A percentile compares a stretch with the other conserved stretches of the same genome.
Evolutionary conservation across 2,329 filamentous ascomycete species (phyloP).

Genomic region (Fonsecaea pedrosoi): DNA sequence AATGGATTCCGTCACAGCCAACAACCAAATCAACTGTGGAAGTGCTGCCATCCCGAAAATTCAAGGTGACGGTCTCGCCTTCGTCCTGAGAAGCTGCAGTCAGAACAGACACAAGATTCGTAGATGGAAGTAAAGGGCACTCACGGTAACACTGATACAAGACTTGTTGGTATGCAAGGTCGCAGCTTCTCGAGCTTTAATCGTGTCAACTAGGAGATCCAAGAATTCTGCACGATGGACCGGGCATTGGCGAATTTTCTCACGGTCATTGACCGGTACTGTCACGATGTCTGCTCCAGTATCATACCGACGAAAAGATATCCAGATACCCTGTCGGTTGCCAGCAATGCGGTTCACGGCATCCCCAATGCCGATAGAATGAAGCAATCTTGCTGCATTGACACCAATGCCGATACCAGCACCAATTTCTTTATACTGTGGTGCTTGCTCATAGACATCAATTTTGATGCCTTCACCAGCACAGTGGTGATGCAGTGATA

Average conservation of each 20-base stretch:
- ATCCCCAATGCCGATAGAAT: constrained; percentile 45
- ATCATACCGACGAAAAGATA: constrained; percentile 48
- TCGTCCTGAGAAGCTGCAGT: constrained; percentile 13
- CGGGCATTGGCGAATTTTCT: constrained; percentile 19
- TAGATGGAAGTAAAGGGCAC: background rate
- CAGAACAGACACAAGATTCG: constrained; percentile 10
- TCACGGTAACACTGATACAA: constrained; percentile 24
- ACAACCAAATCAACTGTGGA: constrained; percentile 37
- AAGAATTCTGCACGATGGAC: constrained; percentile 49
- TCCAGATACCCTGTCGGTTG: constrained; percentile 43
- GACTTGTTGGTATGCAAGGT: constrained; percentile 25
- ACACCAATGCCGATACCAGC: constrained; percentile 34
- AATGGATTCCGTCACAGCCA: constrained; percentile 41
- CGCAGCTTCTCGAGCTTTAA: constrained; percentile 47
- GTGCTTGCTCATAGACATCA: constrained; percentile 41
- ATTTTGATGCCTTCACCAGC: constrained; percentile 37
- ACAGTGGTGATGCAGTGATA: constrained; percentile 47
- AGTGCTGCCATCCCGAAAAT: constrained; percentile 42
- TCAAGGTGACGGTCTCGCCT: constrained; percentile 22
- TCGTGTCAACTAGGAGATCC: constrained; percentile 49
- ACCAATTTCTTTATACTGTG: constrained; percentile 36
- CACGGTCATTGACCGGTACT: constrained; percentile 40
- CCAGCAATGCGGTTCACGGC: constrained; percentile 44
- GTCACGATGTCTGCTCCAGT: constrained; percentile 45
- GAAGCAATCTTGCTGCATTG: constrained; percentile 32